A percentile compares a stretch with the other conserved stretches of the same genome.
Conservation (phyloP, 2,329 filamentous ascomycete species). For the Fusarium sp. region DNA sequence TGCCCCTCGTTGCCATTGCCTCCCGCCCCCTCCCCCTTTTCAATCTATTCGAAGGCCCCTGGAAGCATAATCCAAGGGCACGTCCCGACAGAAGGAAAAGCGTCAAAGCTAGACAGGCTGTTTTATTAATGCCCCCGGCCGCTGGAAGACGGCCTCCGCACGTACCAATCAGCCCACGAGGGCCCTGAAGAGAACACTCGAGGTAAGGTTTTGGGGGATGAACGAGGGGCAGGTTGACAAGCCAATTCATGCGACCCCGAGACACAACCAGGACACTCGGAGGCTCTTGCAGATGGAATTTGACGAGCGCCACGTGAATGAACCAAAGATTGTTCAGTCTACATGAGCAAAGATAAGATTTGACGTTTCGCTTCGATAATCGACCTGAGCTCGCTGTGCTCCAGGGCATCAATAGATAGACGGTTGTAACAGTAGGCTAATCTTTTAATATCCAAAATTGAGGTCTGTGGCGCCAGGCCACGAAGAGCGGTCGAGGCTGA, state of each 20-base stretch:
- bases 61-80: conserved; percentile 36
- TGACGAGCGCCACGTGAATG: conserved; percentile 28
- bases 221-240: conserved; percentile 38
- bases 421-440: background rate
- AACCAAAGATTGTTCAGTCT: conserved; percentile 12
- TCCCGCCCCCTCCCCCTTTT: conserved; percentile 33
- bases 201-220: conserved; percentile 23
- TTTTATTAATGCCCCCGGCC: conserved; percentile 44
- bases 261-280: conserved; percentile 27
- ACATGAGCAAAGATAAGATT: background rate
- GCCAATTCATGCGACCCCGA: conserved; percentile 44
- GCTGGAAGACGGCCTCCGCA: conserved; percentile 43
- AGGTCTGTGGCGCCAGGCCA: conserved; percentile 31
- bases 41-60: conserved; percentile 25
- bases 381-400: conserved; percentile 6
- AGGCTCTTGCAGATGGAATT: conserved; percentile 20
- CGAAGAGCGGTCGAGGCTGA: conserved; percentile 25
- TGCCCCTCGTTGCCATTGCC: conserved; percentile 21
- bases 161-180: conserved; percentile 33
- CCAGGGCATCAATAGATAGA: conserved; percentile 14
- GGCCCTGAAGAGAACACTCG: conserved; percentile 24
- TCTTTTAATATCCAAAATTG: background rate
- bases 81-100: conserved; percentile 38
- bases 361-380: background rate
- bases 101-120: conserved; percentile 36